A percentile compares a stretch with the other conserved stretches of the same genome.
Conservation (phyloP, 345 rosid genomes). For the Pistacia atlantica region DNA sequence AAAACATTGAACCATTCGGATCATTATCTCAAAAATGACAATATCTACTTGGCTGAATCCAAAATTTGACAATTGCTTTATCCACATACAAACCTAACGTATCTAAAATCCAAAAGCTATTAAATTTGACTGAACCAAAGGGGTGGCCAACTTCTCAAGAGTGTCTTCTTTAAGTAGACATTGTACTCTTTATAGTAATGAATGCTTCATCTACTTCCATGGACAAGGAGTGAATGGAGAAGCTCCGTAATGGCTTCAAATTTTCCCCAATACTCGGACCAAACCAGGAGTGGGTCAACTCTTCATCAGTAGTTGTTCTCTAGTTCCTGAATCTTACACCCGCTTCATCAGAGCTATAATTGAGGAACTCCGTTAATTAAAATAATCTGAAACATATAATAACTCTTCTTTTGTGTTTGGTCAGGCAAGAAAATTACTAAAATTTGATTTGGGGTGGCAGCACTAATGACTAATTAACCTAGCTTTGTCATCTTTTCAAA, state of each 20-base stretch:
- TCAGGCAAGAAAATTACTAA: neutral
- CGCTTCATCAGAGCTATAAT: too few relatives aligned
- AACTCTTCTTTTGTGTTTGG: neutral
- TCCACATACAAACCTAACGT: too few relatives aligned
- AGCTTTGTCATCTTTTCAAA: slow-evolving; percentile 3
- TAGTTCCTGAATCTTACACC: neutral
- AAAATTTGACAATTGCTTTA: too few relatives aligned
- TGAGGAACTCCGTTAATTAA: too few relatives aligned
- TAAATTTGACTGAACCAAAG: too few relatives aligned
- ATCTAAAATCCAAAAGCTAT: neutral
- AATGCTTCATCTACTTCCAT: slow-evolving; percentile 26
- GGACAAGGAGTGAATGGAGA: neutral
- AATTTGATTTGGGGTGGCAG: slow-evolving; percentile 10
- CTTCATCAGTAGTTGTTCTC: neutral
- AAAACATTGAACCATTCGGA: too few relatives aligned
- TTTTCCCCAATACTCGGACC: neutral
- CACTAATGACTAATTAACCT: neutral
- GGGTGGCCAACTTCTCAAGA: slow-evolving; percentile 10
- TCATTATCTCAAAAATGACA: too few relatives aligned
- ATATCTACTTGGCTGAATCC: too few relatives aligned
- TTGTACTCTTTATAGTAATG: slow-evolving; percentile 9
- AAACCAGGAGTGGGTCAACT: neutral
- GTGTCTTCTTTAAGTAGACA: slow-evolving; percentile 13
- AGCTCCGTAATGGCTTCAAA: neutral
- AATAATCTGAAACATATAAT: too few relatives aligned